phyloP scores from a whole-genome alignment of 225 moss, liverwort and hornwort genomes.

The Ulota crispa region DNA sequence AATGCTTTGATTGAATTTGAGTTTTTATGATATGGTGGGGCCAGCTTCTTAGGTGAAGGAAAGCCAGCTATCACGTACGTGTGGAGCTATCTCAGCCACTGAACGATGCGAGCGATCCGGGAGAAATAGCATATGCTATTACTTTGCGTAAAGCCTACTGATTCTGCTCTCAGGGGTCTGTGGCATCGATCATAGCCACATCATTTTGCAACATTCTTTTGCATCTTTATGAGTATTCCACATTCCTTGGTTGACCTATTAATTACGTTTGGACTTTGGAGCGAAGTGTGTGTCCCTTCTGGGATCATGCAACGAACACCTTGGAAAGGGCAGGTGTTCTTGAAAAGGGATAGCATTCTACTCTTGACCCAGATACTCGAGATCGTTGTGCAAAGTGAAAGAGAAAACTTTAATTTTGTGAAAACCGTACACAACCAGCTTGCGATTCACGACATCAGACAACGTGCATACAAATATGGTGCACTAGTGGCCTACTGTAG shows the following conservation, averaged over 20 bases:
- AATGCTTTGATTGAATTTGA: background rate
- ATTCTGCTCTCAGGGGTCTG: background rate
- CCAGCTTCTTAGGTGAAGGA: background rate
- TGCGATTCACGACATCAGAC: background rate
- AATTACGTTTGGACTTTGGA: background rate
- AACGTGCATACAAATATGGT: background rate
- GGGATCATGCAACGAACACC: background rate
- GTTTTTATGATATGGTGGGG: background rate
- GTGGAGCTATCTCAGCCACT: slow-evolving; percentile 33
- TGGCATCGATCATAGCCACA: slow-evolving; percentile 17
- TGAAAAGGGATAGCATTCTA: background rate
- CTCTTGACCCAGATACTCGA: background rate
- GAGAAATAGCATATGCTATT: background rate
- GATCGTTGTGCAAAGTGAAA: background rate
- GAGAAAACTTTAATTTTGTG: background rate
- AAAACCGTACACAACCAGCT: background rate
- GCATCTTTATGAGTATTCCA: background rate
- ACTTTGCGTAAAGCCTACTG: background rate
- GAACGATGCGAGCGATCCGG: background rate
- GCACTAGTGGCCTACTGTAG: background rate
- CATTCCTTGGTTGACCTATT: background rate
- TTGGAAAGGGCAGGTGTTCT: background rate
- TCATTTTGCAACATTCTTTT: background rate
- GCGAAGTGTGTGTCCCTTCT: background rate
- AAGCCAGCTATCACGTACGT: background rate